phyloP scores from a whole-genome alignment of 2,329 filamentous ascomycete genomes.

The Didymella lethalis region DNA sequence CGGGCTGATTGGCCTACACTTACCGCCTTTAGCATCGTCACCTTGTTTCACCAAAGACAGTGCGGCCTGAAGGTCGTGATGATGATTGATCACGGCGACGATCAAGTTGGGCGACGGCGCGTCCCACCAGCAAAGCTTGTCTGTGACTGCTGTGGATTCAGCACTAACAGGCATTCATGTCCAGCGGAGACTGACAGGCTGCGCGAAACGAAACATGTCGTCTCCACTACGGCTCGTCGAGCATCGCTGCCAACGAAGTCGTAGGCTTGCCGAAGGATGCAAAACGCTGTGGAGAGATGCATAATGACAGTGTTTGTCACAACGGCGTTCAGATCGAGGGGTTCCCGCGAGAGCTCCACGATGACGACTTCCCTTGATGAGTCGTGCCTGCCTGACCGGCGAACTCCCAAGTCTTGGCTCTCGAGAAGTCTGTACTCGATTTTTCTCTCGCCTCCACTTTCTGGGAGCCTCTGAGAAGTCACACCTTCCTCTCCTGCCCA shows the following conservation, averaged over 20 bases:
- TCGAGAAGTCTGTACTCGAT: neutral
- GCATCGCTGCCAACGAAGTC: conserved; percentile 6
- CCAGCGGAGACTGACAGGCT: conserved; percentile 9
- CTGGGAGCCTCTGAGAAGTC: neutral
- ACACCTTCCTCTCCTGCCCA: neutral
- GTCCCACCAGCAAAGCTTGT: conserved; percentile 22
- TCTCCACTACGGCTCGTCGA: conserved; percentile 5
- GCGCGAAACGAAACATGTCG: conserved; percentile 13
- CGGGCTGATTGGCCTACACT: conserved; percentile 19
- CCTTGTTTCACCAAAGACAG: conserved; percentile 19
- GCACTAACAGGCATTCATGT: conserved; percentile 6
- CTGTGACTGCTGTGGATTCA: conserved; percentile 12
- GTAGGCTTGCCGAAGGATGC: conserved; percentile 8
- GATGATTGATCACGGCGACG: conserved; percentile 15
- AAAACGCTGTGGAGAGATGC: neutral
- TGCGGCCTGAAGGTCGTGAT: conserved; percentile 14
- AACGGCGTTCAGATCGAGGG: neutral
- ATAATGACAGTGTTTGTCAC: neutral
- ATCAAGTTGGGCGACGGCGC: conserved; percentile 13
- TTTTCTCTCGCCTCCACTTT: conserved; percentile 9
- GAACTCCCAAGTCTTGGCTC: conserved; percentile 17
- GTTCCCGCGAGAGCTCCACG: neutral
- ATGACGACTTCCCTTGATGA: neutral
- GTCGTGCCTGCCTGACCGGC: conserved; percentile 3
- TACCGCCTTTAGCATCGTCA: conserved; percentile 18